Evolutionary conservation across 495 filamentous ascomycete species (phyloP).

Genomic region (Aspergillus conjunctus): DNA sequence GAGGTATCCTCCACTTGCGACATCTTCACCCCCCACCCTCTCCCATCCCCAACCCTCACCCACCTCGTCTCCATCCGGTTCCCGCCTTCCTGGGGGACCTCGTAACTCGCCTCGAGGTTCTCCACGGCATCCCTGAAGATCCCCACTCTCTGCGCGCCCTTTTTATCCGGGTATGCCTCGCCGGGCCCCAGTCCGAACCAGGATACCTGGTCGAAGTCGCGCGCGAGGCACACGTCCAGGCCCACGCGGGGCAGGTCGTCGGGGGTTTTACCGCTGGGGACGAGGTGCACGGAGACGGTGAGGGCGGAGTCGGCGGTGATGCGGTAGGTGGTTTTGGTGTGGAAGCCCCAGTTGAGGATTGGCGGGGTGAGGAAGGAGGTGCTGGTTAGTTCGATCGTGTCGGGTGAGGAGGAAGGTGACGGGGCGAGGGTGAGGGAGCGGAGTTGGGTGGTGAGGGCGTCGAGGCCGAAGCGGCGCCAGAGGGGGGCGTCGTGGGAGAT

Average conservation of each 20-base stretch:
- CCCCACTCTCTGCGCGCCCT: conserved; percentile 54
- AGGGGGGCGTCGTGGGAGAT: conserved; percentile 41
- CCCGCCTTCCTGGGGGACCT: conserved; percentile 64
- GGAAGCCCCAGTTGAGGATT: conserved; percentile 59
- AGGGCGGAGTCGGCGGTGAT: conserved; percentile 48
- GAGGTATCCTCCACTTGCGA: conserved; percentile 21
- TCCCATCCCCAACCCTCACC: conserved; percentile 47
- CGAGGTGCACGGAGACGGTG: conserved; percentile 35
- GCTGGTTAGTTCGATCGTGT: conserved; percentile 24
- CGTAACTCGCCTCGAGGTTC: conserved; percentile 58
- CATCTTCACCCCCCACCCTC: conserved; percentile 40
- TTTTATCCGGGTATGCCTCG: conserved; percentile 65
- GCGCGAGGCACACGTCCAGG: conserved; percentile 48
- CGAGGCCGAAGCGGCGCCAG: conserved; percentile 38
- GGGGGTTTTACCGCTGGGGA: conserved; percentile 50
- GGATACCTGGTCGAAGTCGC: conserved; percentile 38
- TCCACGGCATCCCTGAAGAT: conserved; percentile 46
- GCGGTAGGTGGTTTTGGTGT: conserved; percentile 49
- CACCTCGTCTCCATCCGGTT: conserved; percentile 64
- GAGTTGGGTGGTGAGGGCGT: conserved; percentile 13
- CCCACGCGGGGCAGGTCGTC: conserved; percentile 59
- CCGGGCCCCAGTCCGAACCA: conserved; percentile 68
- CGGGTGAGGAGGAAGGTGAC: not conserved
- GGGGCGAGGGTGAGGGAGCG: not conserved
- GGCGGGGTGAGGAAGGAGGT: conserved; percentile 57